Evolutionary conservation across 176 grass and related monocot genomes (phyloP).

Genomic region (Bromus sterilis): DNA sequence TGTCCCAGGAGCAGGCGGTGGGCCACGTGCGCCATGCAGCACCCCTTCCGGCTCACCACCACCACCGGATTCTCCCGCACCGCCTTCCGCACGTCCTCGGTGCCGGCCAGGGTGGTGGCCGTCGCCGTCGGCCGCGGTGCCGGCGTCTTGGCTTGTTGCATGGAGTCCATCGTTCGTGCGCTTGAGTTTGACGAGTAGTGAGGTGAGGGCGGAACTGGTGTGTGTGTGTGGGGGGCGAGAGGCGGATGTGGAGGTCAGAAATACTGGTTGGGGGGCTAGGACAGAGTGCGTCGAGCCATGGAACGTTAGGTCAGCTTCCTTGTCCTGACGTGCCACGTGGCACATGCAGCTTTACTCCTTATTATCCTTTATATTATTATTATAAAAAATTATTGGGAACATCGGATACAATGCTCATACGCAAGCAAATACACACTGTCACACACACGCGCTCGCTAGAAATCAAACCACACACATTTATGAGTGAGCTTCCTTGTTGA

Average conservation of each 20-base stretch:
- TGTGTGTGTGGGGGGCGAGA: neutral
- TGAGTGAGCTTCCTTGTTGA: neutral
- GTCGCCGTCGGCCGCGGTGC: neutral
- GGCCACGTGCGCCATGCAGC: conserved; percentile 76
- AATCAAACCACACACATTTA: neutral
- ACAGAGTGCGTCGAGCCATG: neutral
- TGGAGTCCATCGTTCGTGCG: neutral
- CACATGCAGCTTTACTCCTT: neutral
- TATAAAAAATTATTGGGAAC: neutral
- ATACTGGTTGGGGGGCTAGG: neutral
- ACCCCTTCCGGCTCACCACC: conserved; percentile 56
- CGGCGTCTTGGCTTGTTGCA: neutral
- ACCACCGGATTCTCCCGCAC: conserved; percentile 59
- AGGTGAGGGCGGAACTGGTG: neutral
- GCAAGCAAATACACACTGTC: neutral
- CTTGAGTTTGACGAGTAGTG: neutral
- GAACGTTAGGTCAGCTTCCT: conserved; percentile 3
- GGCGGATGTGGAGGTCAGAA: neutral
- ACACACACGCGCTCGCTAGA: neutral
- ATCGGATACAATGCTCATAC: neutral
- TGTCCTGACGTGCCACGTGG: neutral
- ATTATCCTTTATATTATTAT: neutral
- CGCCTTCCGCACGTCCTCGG: conserved; percentile 30
- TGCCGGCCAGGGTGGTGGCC: neutral
- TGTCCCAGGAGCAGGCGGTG: conserved; percentile 55